Evolutionary conservation across 371 early-diverging fungal genomes (phyloP), one percentile per base, ranked within the genome.

Genomic region (Saksenaea oblongispora): DNA sequence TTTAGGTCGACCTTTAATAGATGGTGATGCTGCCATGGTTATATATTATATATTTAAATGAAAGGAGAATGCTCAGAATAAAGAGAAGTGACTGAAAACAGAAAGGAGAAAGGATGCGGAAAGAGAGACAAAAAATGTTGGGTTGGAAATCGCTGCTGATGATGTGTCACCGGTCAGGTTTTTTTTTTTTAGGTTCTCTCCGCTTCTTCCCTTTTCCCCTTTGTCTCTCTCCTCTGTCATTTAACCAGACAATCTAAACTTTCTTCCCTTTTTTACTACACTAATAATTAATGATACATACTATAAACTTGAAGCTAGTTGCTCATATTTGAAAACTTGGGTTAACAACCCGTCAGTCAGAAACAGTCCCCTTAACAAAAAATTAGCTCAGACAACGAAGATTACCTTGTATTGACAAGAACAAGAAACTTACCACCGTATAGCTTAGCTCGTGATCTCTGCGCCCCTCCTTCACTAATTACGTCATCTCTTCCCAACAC

Each of bases 61-160:
- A 47, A 47, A 22, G 51, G 51, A 47, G 51, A 47, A 47, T 47
- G 51, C 51, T 47, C 10, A 47, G 22, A 22, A 47, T 47, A 47
- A 22, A 47, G 18, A 22, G 51, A 47, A 47, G 51, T 47, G 22
- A 10, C 22, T 47, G 51, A 22, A 56, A 34, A 61, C 35, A 61
- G 53, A 28, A 18, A 60, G 34, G 57, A 34, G 34, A 31, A 58
- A 42, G 44, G 47, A 59, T 54, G 37, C 56, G 60, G 56, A 68
- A 67, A 59, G 67, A 61, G 59, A 59, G 63, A 59, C 55, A 59
- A 67, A 67, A 56, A 61, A 57, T 54, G 64, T 69, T 59, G 69
- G 61, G 65, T 65, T 65, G 62, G 55, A 67, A 67, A 63, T 58
- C 36, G 24, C 42, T 18, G 14, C 24, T 67, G 63, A 64, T 69